Percentiles rank a stretch among this genome's conserved stretches.
phyloP scores from a whole-genome alignment of 441 rosid genomes.

The Populus hybrid region DNA sequence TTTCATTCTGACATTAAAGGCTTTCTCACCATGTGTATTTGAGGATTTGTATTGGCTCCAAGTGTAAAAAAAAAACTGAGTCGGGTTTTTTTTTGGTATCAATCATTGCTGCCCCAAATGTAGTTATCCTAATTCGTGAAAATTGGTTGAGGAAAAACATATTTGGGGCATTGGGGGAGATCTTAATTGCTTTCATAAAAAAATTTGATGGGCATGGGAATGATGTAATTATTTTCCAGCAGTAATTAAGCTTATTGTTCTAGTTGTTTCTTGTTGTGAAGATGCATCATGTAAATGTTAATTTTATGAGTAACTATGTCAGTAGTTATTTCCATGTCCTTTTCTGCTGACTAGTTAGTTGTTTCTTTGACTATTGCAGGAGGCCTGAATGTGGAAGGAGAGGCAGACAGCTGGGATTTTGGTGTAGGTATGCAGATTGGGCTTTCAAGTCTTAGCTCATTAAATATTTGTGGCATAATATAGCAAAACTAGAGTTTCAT shows the following conservation, averaged over 20 bases:
- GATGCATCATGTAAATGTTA: too few species aligned
- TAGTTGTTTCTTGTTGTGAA: too few species aligned
- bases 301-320: not conserved
- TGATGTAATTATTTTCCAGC: too few species aligned
- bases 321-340: not conserved
- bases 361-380: constrained; percentile 39
- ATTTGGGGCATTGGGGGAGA: too few species aligned
- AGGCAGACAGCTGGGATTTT: constrained; percentile 87
- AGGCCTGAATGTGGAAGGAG: constrained; percentile 93
- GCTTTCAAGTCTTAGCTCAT: not conserved
- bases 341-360: constrained; percentile 5
- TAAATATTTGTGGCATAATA: not conserved
- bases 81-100: too few species aligned
- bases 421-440: constrained; percentile 67
- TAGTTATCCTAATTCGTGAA: too few species aligned
- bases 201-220: not conserved
- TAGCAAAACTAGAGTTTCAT: not conserved
- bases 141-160: too few species aligned
- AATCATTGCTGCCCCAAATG: too few species aligned
- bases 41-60: too few species aligned
- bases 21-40: too few species aligned
- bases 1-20: not conserved
- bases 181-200: too few species aligned
- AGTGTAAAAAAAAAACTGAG: too few species aligned
- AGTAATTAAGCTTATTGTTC: not conserved